These are phyloP conservation scores for Leccinum subgranulosum DNA, from an alignment of 768 basidiomycete species.

Conservation along the genomic window DNA sequence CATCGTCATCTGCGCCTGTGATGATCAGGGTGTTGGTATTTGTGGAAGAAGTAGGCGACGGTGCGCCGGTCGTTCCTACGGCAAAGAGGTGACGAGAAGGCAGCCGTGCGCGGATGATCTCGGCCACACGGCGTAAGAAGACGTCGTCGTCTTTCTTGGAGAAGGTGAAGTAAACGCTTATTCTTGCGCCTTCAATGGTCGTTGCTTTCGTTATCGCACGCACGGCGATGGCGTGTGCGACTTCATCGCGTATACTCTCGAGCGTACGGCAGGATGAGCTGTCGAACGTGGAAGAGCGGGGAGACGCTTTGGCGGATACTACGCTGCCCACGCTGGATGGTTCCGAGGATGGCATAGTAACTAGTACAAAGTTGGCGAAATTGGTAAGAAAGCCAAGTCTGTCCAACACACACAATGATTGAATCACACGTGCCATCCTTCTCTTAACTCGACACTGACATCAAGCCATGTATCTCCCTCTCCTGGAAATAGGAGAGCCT, in stretches of 20 bases:
- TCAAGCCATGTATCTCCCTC: slow-evolving; percentile 21
- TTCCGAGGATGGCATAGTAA: slow-evolving; percentile 24
- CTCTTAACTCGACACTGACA: background rate
- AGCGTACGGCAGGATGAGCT: slow-evolving; percentile 40
- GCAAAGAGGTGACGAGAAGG: slow-evolving; percentile 50
- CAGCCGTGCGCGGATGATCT: slow-evolving; percentile 41
- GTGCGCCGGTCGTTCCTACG: slow-evolving; percentile 47
- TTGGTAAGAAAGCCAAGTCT: too few species aligned
- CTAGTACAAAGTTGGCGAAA: too few species aligned
- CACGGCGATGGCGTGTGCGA: slow-evolving; percentile 54
- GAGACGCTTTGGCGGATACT: background rate
- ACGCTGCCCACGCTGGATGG: slow-evolving; percentile 22
- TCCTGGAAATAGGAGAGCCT: slow-evolving; percentile 12
- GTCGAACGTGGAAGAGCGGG: slow-evolving; percentile 1
- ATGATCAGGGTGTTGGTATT: slow-evolving; percentile 51
- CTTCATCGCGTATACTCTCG: slow-evolving; percentile 59
- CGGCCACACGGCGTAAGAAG: slow-evolving; percentile 57
- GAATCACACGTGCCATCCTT: background rate
- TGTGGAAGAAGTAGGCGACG: slow-evolving; percentile 22
- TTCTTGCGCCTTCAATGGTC: slow-evolving; percentile 48
- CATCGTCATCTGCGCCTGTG: slow-evolving; percentile 50
- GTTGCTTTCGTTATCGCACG: slow-evolving; percentile 50
- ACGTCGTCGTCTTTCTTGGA: slow-evolving; percentile 53
- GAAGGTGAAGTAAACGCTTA: slow-evolving; percentile 60
- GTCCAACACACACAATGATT: too few species aligned